Evolutionary conservation across 78 protist species (phyloP).

Genomic region (Dictyostelium capitatum): DNA sequence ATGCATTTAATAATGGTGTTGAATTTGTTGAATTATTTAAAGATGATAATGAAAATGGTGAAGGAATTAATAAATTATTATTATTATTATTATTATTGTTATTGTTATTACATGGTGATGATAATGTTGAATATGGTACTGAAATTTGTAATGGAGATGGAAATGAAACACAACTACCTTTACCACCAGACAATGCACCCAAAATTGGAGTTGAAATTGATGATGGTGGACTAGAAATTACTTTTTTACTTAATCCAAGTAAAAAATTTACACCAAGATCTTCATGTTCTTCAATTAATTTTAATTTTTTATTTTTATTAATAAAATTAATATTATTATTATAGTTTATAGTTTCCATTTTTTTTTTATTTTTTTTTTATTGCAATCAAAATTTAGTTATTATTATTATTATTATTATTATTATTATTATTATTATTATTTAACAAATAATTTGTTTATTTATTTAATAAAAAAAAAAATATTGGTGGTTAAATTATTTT

Average conservation of each 20-base stretch:
- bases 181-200: neutral
- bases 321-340: neutral
- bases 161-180: neutral
- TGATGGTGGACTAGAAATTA: neutral
- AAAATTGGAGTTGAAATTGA: neutral
- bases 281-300: neutral
- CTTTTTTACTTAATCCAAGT: neutral
- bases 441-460: neutral
- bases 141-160: neutral
- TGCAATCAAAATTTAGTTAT: neutral
- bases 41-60: neutral
- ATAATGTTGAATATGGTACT: neutral
- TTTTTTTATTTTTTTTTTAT: neutral
- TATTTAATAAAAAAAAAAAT: neutral
- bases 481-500: neutral
- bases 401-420: neutral
- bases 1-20: neutral
- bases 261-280: neutral
- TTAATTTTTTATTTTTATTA: constrained; percentile 1
- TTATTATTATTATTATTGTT: no score
- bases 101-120: no score
- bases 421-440: neutral
- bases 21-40: neutral
- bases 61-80: neutral
- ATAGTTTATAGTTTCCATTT: neutral